Evolutionary conservation across 2,329 filamentous ascomycete species (phyloP).

Genomic region (Leptographium flavum): DNA sequence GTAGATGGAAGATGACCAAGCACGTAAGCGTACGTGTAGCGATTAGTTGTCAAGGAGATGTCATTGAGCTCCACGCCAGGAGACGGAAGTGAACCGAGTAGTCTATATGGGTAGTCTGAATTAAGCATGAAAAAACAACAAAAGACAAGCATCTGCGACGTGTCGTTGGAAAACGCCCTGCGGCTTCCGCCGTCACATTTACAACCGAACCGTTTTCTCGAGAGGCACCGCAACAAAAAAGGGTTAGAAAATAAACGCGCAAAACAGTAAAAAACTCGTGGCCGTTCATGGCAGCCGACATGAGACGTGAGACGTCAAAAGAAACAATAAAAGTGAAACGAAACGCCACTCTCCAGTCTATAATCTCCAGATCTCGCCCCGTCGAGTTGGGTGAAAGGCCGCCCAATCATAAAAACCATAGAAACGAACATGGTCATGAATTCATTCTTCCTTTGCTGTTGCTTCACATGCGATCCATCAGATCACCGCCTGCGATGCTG

Average conservation of each 20-base stretch:
- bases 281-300: too few species aligned
- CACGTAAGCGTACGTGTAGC: too few species aligned
- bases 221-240: neutral
- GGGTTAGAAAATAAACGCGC: neutral
- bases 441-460: neutral
- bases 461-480: constrained; percentile 21
- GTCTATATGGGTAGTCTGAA: too few species aligned
- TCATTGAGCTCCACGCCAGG: too few species aligned
- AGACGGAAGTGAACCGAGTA: too few species aligned
- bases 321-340: neutral
- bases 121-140: neutral
- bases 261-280: too few species aligned
- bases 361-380: neutral
- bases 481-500: constrained; percentile 60
- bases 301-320: neutral
- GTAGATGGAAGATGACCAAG: neutral
- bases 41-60: too few species aligned
- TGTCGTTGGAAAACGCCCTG: too few species aligned
- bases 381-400: neutral
- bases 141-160: too few species aligned
- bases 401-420: neutral
- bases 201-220: neutral
- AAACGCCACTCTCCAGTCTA: constrained; percentile 4
- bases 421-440: neutral
- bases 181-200: neutral